phyloP scores from a whole-genome alignment of 1,139 yeast species.

The Suzukiozyma palmioleophila region DNA sequence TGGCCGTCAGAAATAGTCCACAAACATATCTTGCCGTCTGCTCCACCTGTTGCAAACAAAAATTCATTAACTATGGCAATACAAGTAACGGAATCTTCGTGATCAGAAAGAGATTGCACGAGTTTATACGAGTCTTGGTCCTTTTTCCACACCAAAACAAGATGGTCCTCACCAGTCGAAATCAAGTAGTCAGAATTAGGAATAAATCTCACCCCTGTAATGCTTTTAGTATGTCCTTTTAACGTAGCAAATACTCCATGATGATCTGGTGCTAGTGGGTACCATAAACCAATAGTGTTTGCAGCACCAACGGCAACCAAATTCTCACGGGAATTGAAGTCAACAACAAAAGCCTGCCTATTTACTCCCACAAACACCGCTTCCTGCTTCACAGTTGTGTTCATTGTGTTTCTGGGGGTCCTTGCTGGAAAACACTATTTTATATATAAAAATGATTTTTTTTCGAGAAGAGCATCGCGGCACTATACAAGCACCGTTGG shows the following conservation, averaged over 20 bases:
- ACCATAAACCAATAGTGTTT: constrained; percentile 70
- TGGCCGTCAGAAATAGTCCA: constrained; percentile 33
- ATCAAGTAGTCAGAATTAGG: constrained; percentile 45
- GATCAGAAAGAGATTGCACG: constrained; percentile 33
- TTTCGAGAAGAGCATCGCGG: neutral
- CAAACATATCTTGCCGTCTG: constrained; percentile 54
- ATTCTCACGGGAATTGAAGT: constrained; percentile 36
- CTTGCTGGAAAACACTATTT: too few species aligned
- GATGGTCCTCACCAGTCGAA: constrained; percentile 63
- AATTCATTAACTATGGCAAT: constrained; percentile 31
- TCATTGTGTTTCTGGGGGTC: neutral
- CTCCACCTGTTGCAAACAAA: constrained; percentile 57
- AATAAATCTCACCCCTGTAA: constrained; percentile 56
- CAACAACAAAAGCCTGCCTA: constrained; percentile 65
- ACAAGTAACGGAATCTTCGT: constrained; percentile 48
- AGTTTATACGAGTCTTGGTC: constrained; percentile 16
- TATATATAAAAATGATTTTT: neutral
- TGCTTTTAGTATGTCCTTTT: constrained; percentile 54
- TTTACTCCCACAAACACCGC: constrained; percentile 79
- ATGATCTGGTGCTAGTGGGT: constrained; percentile 39
- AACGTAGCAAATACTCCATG: constrained; percentile 53
- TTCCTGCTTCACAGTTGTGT: constrained; percentile 25
- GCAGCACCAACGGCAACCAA: constrained; percentile 77
- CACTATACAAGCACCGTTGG: neutral
- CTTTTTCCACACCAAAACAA: constrained; percentile 56